Evolutionary conservation across 2,329 filamentous ascomycete genomes (phyloP), one percentile per base, ranked within the genome.

Genomic region (Fulvia fulva): DNA sequence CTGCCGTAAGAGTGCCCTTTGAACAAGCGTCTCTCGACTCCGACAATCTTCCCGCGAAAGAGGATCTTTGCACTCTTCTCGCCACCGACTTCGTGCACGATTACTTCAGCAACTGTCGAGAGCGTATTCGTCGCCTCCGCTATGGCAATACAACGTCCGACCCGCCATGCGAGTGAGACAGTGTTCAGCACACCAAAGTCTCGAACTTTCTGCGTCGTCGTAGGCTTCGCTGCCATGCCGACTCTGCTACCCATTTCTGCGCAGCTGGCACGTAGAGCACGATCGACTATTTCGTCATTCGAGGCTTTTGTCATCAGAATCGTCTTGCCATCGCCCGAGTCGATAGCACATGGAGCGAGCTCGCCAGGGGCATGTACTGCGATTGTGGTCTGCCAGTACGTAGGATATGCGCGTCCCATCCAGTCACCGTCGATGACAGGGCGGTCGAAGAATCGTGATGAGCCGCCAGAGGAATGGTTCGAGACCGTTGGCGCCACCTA

Each of bases 401-500:
- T 77, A 2, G 77, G 77, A 62, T 77, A 78, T 5, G 77, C 77
- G 34, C 77, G 69, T 3, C 77, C 76, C 76, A 80, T 79, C 64
- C 71, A 76, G 58, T 79, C 77, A 2, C 70, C 76, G 57, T 80
- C 77, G 14, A 79, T 69, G 6, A 75, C 73, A 8, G 76, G 74
- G 47, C 71, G 37, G 58, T 77, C 62, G 69, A 85, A 80, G 60
- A 81, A 78, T 1, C 74, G 73, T 53, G 78, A 80, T 0, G 81
- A 80, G 5, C 83, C 83, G 4, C n/a, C 85, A 71, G 3, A 84
- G 76, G 71, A 87, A 74, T 8, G 81, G 79, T 62, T 84, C 80
- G 8, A 87, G 74, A 0, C 85, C 85, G 62, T 88, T 88, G 4
- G 80, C 80, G 6, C 86, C 86, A n/a, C 86, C 86, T 55, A 88